These are phyloP conservation scores for Candida montana DNA, from an alignment of 805 yeast species.

Conservation along the genomic window DNA sequence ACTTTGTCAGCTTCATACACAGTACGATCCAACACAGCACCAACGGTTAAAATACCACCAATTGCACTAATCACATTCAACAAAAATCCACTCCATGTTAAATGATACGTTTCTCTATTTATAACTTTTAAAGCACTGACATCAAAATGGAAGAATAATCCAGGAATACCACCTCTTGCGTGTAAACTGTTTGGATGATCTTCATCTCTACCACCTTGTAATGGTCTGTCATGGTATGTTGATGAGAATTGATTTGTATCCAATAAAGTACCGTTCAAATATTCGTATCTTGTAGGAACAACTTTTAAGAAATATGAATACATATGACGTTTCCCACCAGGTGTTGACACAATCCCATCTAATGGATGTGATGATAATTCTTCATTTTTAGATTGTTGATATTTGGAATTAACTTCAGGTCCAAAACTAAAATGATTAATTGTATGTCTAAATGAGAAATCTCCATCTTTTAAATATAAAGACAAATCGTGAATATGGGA, in stretches of 20 bases:
- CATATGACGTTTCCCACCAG: conserved; percentile 51
- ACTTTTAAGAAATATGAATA: conserved; percentile 81
- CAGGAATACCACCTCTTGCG: conserved; percentile 85
- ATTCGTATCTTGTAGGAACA: conserved; percentile 83
- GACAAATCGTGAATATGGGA: conserved; percentile 84
- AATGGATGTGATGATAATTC: conserved; percentile 57
- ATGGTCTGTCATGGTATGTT: conserved; percentile 81
- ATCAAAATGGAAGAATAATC: conserved; percentile 81
- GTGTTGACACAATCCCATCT: conserved; percentile 42
- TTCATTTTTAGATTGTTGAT: conserved; percentile 18
- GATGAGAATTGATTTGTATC: conserved; percentile 91
- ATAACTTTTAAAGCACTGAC: conserved; percentile 90
- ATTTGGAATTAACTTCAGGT: conserved; percentile 35
- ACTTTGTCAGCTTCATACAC: conserved; percentile 86
- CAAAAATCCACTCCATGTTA: conserved; percentile 78
- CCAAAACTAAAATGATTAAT: conserved; percentile 87
- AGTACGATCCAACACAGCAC: conserved; percentile 80
- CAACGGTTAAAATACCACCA: conserved; percentile 92
- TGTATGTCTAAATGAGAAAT: conserved; percentile 69
- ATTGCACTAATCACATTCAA: conserved; percentile 81
- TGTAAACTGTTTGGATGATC: conserved; percentile 87
- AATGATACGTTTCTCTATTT: conserved; percentile 61
- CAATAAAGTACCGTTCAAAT: conserved; percentile 42
- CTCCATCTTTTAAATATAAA: conserved; percentile 49
- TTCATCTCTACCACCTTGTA: conserved; percentile 80